Evolutionary conservation across 352 stramenopile genomes (phyloP).

Genomic region (Globisporangium barbulae): DNA sequence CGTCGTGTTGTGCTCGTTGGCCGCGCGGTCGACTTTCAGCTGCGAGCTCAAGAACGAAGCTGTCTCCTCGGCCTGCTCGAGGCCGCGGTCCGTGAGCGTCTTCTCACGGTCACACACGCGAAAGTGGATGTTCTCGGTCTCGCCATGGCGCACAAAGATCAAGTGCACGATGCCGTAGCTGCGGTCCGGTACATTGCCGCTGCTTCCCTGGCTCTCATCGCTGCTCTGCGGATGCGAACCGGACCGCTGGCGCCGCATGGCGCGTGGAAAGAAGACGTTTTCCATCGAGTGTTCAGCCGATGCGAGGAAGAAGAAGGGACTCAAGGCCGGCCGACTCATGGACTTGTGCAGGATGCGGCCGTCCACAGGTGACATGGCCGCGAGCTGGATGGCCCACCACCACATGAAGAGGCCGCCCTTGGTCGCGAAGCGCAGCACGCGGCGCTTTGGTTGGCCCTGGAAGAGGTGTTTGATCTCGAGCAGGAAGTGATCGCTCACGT

Average conservation of each 20-base stretch:
- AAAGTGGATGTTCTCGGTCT: slow-evolving; percentile 86
- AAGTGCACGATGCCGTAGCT: slow-evolving; percentile 48
- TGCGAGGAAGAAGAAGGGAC: slow-evolving; percentile 51
- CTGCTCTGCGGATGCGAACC: background rate
- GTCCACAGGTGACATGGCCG: slow-evolving; percentile 41
- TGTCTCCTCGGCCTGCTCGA: slow-evolving; percentile 53
- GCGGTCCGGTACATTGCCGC: slow-evolving; percentile 4
- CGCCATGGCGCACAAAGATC: slow-evolving; percentile 71
- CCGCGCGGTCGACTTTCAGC: slow-evolving; percentile 25
- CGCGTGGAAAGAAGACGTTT: slow-evolving; percentile 60
- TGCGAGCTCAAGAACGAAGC: slow-evolving; percentile 48
- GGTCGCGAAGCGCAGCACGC: slow-evolving; percentile 44
- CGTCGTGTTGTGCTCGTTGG: slow-evolving; percentile 38
- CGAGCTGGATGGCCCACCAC: slow-evolving; percentile 75
- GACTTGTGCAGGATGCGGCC: slow-evolving; percentile 43
- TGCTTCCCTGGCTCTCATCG: slow-evolving; percentile 8
- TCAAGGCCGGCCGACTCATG: slow-evolving; percentile 38
- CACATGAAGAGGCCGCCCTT: slow-evolving; percentile 68
- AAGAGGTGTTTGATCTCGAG: slow-evolving; percentile 62
- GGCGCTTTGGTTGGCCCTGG: slow-evolving; percentile 41
- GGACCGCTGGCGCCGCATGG: slow-evolving; percentile 16
- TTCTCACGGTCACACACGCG: slow-evolving; percentile 72
- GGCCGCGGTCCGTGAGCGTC: slow-evolving; percentile 52
- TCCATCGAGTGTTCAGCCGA: slow-evolving; percentile 40
- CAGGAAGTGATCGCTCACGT: slow-evolving; percentile 39